Conservation (phyloP, 805 yeast species). For the Wickerhamiella australiensis region DNA sequence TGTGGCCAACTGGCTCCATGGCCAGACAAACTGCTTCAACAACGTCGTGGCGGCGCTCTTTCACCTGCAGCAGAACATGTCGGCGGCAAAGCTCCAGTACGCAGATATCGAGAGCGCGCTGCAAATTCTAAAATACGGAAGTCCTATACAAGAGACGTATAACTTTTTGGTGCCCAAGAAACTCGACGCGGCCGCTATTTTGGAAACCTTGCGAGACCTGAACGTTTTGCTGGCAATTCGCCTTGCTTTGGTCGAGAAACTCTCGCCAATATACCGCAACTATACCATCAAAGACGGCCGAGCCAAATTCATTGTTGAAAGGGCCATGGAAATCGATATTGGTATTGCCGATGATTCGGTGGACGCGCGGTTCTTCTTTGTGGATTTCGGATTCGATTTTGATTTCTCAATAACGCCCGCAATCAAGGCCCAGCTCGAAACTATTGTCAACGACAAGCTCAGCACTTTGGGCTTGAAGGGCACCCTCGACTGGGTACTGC, state of each 20-base stretch:
- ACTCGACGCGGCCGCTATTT: slow-evolving; percentile 43
- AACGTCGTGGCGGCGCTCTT: slow-evolving; percentile 55
- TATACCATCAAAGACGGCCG: slow-evolving; percentile 67
- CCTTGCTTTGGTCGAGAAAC: slow-evolving; percentile 45
- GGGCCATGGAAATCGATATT: slow-evolving; percentile 64
- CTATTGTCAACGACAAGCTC: slow-evolving; percentile 42
- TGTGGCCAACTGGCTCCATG: slow-evolving; percentile 73
- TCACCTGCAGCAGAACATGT: slow-evolving; percentile 52
- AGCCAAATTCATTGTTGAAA: slow-evolving; percentile 47
- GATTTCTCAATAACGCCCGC: slow-evolving; percentile 22
- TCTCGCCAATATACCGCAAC: slow-evolving; percentile 54
- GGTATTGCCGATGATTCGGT: slow-evolving; percentile 54
- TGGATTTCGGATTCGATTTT: slow-evolving; percentile 60
- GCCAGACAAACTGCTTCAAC: slow-evolving; percentile 58
- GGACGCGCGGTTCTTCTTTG: slow-evolving; percentile 60
- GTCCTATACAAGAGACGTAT: slow-evolving; percentile 62
- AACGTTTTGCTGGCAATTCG: slow-evolving; percentile 63
- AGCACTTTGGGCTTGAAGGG: slow-evolving; percentile 37
- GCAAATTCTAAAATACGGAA: slow-evolving; percentile 67
- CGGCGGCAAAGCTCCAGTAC: slow-evolving; percentile 84
- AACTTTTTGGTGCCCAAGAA: slow-evolving; percentile 39
- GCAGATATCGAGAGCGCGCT: slow-evolving; percentile 81
- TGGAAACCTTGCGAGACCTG: slow-evolving; percentile 52
- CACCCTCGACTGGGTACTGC: slow-evolving; percentile 44
- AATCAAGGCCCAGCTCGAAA: slow-evolving; percentile 39